Conservation (phyloP, 1,284 basidiomycete species). For the Exobasidium rhododendri region DNA sequence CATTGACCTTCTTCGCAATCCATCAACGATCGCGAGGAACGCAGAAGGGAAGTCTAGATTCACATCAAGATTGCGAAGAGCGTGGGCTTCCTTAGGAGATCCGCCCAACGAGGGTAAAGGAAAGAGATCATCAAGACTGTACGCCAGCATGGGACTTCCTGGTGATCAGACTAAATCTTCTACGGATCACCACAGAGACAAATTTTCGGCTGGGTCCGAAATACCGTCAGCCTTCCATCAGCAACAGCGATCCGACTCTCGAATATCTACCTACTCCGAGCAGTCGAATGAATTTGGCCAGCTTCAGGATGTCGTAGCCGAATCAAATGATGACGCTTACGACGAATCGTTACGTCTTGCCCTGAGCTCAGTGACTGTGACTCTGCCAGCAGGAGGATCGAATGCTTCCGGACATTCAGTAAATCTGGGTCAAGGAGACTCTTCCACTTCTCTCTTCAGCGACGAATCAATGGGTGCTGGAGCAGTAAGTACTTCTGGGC, state of each 20-base stretch:
- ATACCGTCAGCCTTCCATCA: background rate
- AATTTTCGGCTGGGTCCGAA: background rate
- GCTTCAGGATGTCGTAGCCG: background rate
- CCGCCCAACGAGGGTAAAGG: slow-evolving; percentile 12
- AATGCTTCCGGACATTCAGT: background rate
- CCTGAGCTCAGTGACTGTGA: slow-evolving; percentile 29
- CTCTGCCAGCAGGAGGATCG: slow-evolving; percentile 9
- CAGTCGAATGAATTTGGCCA: background rate
- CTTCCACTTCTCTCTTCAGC: slow-evolving; percentile 27
- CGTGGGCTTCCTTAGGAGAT: slow-evolving; percentile 21
- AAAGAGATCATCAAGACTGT: slow-evolving; percentile 10
- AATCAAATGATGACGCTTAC: background rate
- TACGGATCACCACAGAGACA: background rate
- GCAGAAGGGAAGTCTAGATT: slow-evolving; percentile 17
- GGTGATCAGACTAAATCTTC: background rate
- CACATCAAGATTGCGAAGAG: slow-evolving; percentile 27
- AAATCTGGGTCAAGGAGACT: slow-evolving; percentile 16
- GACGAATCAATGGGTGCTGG: slow-evolving; percentile 20
- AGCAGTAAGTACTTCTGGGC: slow-evolving; percentile 17
- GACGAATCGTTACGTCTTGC: slow-evolving; percentile 18
- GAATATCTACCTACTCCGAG: background rate
- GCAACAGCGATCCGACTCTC: background rate
- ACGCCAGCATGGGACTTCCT: background rate
- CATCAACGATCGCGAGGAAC: slow-evolving; percentile 5
- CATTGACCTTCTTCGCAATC: slow-evolving; percentile 22